Conservation (phyloP, 2,329 filamentous ascomycete species). For the Leptodontidium sp. region DNA sequence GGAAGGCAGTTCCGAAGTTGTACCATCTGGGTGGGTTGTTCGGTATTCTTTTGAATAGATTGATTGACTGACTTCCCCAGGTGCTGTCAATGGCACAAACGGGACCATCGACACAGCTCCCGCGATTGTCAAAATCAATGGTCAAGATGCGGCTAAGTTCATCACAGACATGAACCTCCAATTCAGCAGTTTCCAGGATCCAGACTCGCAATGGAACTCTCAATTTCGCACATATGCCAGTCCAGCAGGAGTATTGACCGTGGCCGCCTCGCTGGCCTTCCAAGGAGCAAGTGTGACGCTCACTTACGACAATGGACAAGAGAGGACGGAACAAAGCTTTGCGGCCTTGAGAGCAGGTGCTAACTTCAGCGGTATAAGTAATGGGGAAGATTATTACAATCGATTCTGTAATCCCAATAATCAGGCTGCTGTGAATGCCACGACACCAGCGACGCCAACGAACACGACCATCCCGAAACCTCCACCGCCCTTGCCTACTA, state of each 20-base stretch:
- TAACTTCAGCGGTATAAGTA: constrained; percentile 18
- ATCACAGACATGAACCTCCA: constrained; percentile 54
- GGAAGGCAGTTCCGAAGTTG: constrained; percentile 60
- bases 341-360: neutral
- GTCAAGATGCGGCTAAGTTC: constrained; percentile 55
- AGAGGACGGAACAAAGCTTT: constrained; percentile 14
- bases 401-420: constrained; percentile 14
- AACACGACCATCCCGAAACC: neutral
- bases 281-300: constrained; percentile 17
- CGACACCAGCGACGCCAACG: neutral
- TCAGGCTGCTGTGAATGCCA: neutral
- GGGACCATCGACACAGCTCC: constrained; percentile 47
- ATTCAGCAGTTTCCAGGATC: constrained; percentile 47
- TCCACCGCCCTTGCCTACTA: neutral
- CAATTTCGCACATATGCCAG: constrained; percentile 45
- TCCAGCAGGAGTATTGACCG: neutral
- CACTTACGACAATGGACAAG: constrained; percentile 23
- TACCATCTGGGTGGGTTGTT: constrained; percentile 46
- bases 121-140: constrained; percentile 62
- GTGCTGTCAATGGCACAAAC: constrained; percentile 9
- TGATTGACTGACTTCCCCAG: neutral
- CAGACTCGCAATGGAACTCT: constrained; percentile 50
- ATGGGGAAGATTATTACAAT: constrained; percentile 14
- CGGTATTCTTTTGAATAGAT: too few species aligned
- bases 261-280: neutral